Conservation (phyloP, 176 grass and related monocot genomes). For the Rhynchospora pubera region DNA sequence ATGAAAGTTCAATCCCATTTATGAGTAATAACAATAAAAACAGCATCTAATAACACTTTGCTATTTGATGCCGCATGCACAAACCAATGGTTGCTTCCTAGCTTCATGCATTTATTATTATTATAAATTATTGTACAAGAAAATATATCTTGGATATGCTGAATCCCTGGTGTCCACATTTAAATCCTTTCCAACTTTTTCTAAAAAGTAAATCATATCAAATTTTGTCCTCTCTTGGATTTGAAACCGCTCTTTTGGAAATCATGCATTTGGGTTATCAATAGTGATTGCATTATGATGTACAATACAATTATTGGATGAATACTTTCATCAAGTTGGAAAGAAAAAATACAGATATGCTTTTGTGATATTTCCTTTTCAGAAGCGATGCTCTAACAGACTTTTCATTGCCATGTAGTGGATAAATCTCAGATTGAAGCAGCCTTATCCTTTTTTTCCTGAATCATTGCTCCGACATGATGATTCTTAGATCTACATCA, state of each 20-base stretch:
- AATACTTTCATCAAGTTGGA: neutral
- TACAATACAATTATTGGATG: neutral
- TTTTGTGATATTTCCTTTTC: constrained; percentile 17
- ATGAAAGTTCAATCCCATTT: neutral
- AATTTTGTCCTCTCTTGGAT: neutral
- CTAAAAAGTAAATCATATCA: constrained; percentile 4
- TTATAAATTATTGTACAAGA: neutral
- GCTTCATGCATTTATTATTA: neutral
- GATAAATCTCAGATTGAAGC: constrained; percentile 3
- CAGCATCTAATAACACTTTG: neutral
- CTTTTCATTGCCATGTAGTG: neutral
- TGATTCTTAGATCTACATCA: neutral
- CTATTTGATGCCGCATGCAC: neutral
- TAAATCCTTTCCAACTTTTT: neutral
- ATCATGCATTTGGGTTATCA: neutral
- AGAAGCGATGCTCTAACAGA: neutral
- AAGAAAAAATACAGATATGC: neutral
- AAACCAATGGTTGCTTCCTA: neutral
- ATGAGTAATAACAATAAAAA: neutral
- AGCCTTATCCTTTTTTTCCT: neutral
- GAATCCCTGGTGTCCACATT: neutral
- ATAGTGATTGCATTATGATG: neutral
- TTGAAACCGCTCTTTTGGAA: neutral
- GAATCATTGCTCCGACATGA: neutral
- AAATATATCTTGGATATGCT: neutral